A percentile compares a stretch with the other conserved stretches of the same genome.
Conservation (phyloP, 345 rosid genomes). For the Crucihimalaya himalaica region DNA sequence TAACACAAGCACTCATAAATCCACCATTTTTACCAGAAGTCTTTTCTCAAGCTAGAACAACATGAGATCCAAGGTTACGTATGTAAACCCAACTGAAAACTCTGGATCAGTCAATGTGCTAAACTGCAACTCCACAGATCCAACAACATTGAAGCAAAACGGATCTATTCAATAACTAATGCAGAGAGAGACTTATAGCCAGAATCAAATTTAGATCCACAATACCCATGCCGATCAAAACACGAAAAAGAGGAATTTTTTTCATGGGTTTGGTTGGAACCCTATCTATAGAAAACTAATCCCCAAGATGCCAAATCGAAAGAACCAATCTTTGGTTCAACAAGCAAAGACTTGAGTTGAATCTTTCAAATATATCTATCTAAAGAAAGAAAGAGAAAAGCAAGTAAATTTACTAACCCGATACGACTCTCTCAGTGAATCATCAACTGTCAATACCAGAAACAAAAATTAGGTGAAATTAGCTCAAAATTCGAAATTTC, state of each 20-base stretch:
- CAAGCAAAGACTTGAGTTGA: constrained; percentile 17
- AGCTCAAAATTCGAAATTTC: constrained; percentile 16
- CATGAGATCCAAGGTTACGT: background rate
- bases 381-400: constrained; percentile 32
- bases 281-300: background rate
- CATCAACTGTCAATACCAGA: constrained; percentile 59
- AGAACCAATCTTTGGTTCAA: background rate
- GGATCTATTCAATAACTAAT: constrained; percentile 1
- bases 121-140: constrained; percentile 25
- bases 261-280: background rate
- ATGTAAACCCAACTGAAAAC: background rate
- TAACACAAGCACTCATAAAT: background rate
- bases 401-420: constrained; percentile 53
- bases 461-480: background rate
- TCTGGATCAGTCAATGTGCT: background rate
- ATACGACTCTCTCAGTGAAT: constrained; percentile 60
- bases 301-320: constrained; percentile 18
- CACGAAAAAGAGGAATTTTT: background rate
- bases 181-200: constrained; percentile 6
- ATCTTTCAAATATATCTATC: background rate
- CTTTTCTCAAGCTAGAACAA: constrained; percentile 3
- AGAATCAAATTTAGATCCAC: constrained; percentile 22
- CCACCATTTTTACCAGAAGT: background rate
- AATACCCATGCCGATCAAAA: constrained; percentile 15
- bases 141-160: background rate